Evolutionary conservation across 768 basidiomycete species (phyloP).

Genomic region (Leucogyrophana mollusca): DNA sequence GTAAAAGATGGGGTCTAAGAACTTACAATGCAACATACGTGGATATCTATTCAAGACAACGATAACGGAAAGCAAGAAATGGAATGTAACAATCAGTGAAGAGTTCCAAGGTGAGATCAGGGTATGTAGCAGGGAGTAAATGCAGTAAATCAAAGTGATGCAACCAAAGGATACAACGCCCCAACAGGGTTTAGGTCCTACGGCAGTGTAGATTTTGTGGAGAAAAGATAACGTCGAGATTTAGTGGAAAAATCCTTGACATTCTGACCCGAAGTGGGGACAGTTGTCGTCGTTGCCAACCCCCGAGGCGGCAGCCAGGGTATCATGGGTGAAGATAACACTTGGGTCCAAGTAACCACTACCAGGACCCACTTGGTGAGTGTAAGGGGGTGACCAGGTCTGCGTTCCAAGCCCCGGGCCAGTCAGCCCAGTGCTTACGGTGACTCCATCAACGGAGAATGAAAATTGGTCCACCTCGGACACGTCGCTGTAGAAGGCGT

Average conservation of each 20-base stretch:
- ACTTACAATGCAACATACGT: no score
- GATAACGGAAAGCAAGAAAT: no score
- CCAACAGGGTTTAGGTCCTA: no score
- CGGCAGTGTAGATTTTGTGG: no score
- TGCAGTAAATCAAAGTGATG: no score
- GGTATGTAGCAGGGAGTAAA: no score
- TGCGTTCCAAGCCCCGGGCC: slow-evolving; percentile 10
- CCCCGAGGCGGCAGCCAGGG: slow-evolving; percentile 27
- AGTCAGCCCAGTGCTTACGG: slow-evolving; percentile 13
- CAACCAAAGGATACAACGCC: no score
- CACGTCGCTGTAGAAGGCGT: slow-evolving; percentile 40
- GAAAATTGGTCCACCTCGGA: slow-evolving; percentile 52
- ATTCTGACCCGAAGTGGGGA: slow-evolving; percentile 45
- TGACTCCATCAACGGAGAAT: slow-evolving; percentile 33
- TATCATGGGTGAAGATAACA: slow-evolving; percentile 27
- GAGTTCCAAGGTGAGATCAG: no score
- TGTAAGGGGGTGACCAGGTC: slow-evolving; percentile 29
- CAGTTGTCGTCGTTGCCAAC: slow-evolving; percentile 36
- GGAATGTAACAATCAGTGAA: no score
- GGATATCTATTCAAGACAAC: no score
- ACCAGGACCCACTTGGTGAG: slow-evolving; percentile 20
- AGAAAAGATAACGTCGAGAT: background rate
- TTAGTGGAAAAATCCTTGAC: slow-evolving; percentile 32
- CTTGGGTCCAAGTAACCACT: slow-evolving; percentile 27
- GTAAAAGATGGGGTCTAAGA: no score